Base-by-base conservation (phyloP, 225 moss, liverwort and hornwort species). In the Polytrichum commune region DNA sequence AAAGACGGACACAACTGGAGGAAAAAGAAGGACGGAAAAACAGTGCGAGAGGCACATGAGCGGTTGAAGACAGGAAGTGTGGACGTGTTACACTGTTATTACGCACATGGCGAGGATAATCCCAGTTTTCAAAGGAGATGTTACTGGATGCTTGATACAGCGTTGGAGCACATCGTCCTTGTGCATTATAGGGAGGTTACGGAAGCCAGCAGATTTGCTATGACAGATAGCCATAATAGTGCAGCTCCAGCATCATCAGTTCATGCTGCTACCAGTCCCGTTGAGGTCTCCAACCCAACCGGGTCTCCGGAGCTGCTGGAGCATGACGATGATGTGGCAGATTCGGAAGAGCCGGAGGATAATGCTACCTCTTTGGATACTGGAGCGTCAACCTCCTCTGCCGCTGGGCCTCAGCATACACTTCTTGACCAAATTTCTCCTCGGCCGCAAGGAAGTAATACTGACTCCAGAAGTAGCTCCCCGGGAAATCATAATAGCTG, bases 1-100 rank as follows among this genome's bases (percentile, higher is more conserved):
- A 98, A 95, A 64, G 98, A 98, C 79, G 98, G 98, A 23, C 95
- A 98, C 76, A 98, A 98, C 56, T 98, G 98, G 98, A 91, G 98
- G 29, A 98, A 98, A 89, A 98, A 98, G 83, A 95, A 90, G 75
- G 98, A 98, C 74, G 91, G 93, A 67, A 95, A 89, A 78, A 98
- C 98, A 38, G 98, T 98, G 62, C 85, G 95, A 23, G 98, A 98
- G 75, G 98, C 98, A 5, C 98, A 98, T 74, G 98, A 98, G 69
- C 91, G 98, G 3, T 77, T 98, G 19, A 98, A 98, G 85, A 91
- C 89, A 60, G 98, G 98, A 57, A 98, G 98, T 68, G 80, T 98
- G 55, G 98, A 98, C 75, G 90, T 88, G 0, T 69, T 88, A 74
- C 88, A 88, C 78, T 88, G 88, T 55, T 88, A 88, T 55, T 88